Evolutionary conservation across 83 land plant species (phyloP).

Genomic region (Picea abies): DNA sequence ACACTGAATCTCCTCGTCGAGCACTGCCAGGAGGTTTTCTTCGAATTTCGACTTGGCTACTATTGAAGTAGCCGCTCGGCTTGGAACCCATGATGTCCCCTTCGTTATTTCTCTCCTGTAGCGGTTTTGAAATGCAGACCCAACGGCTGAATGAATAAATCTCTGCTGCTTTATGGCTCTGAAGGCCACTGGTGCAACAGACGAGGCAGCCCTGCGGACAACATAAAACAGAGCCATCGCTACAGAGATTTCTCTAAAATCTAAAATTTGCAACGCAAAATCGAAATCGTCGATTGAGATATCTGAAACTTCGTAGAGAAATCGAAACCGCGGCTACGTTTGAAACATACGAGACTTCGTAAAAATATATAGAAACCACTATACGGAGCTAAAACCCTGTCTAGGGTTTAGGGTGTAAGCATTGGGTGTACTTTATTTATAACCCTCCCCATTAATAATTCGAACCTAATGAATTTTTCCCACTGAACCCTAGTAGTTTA

Average conservation of each 20-base stretch:
- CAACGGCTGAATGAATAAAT: neutral
- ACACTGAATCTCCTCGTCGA: conserved; percentile 46
- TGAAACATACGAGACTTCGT: no score
- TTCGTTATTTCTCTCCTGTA: neutral
- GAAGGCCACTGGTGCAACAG: conserved; percentile 20
- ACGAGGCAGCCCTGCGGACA: conserved; percentile 30
- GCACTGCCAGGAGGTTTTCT: conserved; percentile 28
- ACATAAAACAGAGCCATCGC: conserved; percentile 28
- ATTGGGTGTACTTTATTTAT: no score
- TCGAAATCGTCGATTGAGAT: neutral
- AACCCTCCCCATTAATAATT: no score
- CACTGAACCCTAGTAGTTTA: no score
- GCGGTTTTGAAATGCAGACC: conserved; percentile 8
- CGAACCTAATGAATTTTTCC: no score
- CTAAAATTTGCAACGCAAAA: no score
- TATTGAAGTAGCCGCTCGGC: conserved; percentile 17
- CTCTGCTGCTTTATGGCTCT: conserved; percentile 14
- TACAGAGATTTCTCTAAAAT: neutral
- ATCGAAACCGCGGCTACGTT: neutral
- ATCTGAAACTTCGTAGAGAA: neutral
- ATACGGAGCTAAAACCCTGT: neutral
- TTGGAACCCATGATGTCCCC: neutral
- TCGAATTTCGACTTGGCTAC: conserved; percentile 26
- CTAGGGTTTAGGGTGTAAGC: neutral
- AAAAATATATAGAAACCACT: no score